Evolutionary conservation across 768 basidiomycete species (phyloP), one percentile per base, ranked within the genome.

Genomic region (Pulveroboletus sp.): DNA sequence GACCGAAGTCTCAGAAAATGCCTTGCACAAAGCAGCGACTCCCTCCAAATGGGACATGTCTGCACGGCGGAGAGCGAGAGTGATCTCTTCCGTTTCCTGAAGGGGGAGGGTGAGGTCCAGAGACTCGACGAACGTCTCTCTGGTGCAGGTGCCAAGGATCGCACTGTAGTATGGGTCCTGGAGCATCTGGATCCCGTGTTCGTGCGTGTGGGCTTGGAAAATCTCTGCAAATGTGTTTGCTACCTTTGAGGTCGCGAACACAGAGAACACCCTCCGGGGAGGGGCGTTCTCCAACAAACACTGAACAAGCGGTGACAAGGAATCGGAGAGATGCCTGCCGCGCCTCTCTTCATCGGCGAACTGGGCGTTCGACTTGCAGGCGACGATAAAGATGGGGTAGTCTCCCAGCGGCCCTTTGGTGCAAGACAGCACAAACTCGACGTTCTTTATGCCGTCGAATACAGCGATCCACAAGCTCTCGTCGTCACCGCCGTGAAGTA

Each of bases 1-100:
- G 54, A 87, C 87, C 12, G 84, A 82, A 20, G 77, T 78, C 6
- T 59, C 60, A 0, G 87, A 79, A 53, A 90, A 90, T 1, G 63
- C 70, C 39, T 68, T 65, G 58, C 82, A 84, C 1, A 85, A 63
- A 5, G 55, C 45, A 2, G 79, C 76, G 24, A 81, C 69, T 3
- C 39, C 42, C 0, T 31, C 20, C 0, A 61, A 47, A 43, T 79
- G 72, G 10, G 46, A 48, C 27, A 58, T 56, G 2, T 50, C 49
- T 2, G 74, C 77, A 16, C 40, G 63, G n/a, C 74, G 66, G 16
- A 75, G 57, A 5, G 51, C 36, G 49, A 72, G 68, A 11, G 8
- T 12, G 13, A 58, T 4, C 19, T 60, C 58, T 12, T 53, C 50
- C 1, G 45, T 13, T 16, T 10, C 38, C 6, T 38, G 20, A n/a